Base-by-base conservation (phyloP, 257 asterid species). In the Prunella vulgaris region DNA sequence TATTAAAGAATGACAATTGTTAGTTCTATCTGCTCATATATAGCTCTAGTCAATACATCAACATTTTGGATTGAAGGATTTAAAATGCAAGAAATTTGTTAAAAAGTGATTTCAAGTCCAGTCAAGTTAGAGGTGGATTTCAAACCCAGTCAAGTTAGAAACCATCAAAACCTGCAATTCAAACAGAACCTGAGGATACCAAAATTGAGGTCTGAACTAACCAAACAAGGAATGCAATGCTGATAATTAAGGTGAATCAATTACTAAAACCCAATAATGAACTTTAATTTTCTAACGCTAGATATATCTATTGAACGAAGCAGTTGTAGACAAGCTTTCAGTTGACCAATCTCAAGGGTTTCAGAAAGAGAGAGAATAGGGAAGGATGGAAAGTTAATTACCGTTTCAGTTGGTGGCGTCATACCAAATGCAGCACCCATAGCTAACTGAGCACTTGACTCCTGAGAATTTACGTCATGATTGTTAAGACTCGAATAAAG, bases 361-460 rank as follows among this genome's bases (percentile, higher is more conserved):
- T 5, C 62, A n/a, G 63, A 53, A 59, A 64, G 65, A 61, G 40
- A 49, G 69, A 24, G 18, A 37, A 1, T 12, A 18, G 18, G n/a
- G 7, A 48, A 13, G 63, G 63, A 14, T 13, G 48, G 28, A 48
- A 71, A 74, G 27, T 21, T 63, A 61, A 60, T 30, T 73, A 93
- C 99, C 89, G 67, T 65, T 74, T 87, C 75, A 65, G 1, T 60
- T 49, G 96, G 96, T 70, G 86, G 91, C 46, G 61, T 27, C 42
- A 65, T 82, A 28, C 99, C 99, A 70, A 88, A 90, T 17, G 96
- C 95, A 21, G 82, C 90, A 46, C 99, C 99, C 97, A 93, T 76
- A 14, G 99, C 99, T 74, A 93, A 76, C 83, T 78, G 93, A 2
- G 82, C 77, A 75, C 99, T 91, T 20, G 99, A 93, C 78, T 93